Base-by-base conservation (phyloP, 192 early-diverging fungal genomes). In the Diversispora epigaea region DNA sequence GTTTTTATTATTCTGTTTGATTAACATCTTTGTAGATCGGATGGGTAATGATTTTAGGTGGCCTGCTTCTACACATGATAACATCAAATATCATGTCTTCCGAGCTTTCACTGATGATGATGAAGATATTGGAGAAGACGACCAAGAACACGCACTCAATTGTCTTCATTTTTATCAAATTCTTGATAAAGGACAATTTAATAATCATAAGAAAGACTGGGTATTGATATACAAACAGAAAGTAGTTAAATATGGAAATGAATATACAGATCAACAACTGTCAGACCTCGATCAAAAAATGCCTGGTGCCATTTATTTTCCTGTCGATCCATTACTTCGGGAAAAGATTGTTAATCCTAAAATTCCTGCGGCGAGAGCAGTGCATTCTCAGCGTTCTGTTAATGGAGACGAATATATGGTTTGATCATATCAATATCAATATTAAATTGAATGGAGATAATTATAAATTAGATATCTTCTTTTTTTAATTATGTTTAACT, bases 281-380 rank as follows among this genome's bases (percentile, higher is more conserved):
- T 17, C 14, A n/a, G 54, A 71, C 0, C 54, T 57, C 5, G 17
- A 71, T 0, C 12, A 8, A 0, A 19, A 71, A 71, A 70, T 70
- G 25, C 55, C 69, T 41, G 69, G 50, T 41, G 69, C 32, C 52
- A 11, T 40, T 71, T 71, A 71, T 19, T 1, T 69, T 0, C 44
- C 68, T 52, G 21, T 69, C 10, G 68, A 69, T 69, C 46, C 68
- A 70, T 32, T 17, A 70, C 68, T 70, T 22, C 68, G 25, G 22
- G 68, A 49, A 71, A 1, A 71, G 15, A 3, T 21, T 68, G 4
- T 40, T 15, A 25, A 71, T 71, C 52, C 69, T 57, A n/a, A 71
- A 52, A 8, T 57, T 57, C 32, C 50, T 21, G 0, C 50, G 6
- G 50, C 69, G 6, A 71, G 40, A 47, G 25, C 25, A 55, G 19